These are phyloP conservation scores for Zychaea mexicana DNA, from an alignment of 371 early-diverging fungal genomes.

Conservation along the genomic window DNA sequence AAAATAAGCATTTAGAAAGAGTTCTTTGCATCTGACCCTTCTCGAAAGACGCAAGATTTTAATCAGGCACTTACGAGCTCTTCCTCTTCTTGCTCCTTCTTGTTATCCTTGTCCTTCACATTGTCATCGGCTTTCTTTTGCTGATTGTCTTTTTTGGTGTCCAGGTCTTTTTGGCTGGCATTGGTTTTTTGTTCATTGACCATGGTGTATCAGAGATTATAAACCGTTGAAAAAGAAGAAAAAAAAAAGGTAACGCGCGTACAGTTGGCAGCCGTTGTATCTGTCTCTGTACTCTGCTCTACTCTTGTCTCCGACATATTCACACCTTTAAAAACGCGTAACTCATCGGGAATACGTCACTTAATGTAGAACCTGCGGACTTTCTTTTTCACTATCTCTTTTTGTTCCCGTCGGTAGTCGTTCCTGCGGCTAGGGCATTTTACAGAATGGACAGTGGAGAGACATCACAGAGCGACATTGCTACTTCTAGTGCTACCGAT, in stretches of 20 bases:
- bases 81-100: slow-evolving; percentile 53
- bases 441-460: neutral
- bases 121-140: slow-evolving; percentile 27
- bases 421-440: no score
- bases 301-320: no score
- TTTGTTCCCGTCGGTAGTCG: no score
- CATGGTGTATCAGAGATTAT: slow-evolving; percentile 12
- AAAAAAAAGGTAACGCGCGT: neutral
- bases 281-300: no score
- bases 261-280: no score
- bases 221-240: neutral
- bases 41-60: neutral
- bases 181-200: slow-evolving; percentile 23
- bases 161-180: slow-evolving; percentile 9
- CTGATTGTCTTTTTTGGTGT: slow-evolving; percentile 15
- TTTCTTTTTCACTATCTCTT: neutral
- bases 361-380: neutral
- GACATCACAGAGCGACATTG: neutral
- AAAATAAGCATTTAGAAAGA: slow-evolving; percentile 1
- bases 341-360: neutral
- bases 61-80: slow-evolving; percentile 47
- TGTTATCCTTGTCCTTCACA: slow-evolving; percentile 44
- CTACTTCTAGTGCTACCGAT: neutral
- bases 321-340: neutral
- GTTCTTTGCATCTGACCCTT: neutral